phyloP scores from a whole-genome alignment of 805 yeast genomes.

The Teunomyces lycoperdinae region DNA sequence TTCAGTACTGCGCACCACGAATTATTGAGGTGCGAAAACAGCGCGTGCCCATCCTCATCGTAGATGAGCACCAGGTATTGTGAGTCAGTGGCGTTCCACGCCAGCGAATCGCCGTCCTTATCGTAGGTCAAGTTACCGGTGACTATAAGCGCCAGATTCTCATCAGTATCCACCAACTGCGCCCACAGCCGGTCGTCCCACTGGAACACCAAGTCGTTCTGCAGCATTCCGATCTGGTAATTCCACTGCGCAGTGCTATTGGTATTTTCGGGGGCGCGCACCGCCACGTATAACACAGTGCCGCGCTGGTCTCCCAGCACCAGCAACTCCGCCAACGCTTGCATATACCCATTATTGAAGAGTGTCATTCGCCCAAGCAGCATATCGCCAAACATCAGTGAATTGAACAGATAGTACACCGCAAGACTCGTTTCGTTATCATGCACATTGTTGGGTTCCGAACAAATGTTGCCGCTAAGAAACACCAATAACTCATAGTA shows the following conservation, averaged over 20 bases:
- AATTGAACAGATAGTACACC: conserved; percentile 39
- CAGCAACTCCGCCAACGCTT: conserved; percentile 38
- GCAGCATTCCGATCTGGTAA: conserved; percentile 66
- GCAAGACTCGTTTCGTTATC: conserved; percentile 27
- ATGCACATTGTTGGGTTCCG: conserved; percentile 18
- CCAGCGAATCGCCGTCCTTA: background rate
- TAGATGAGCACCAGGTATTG: conserved; percentile 47
- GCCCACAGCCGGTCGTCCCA: conserved; percentile 64
- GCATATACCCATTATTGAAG: conserved; percentile 36
- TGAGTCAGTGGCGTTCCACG: conserved; percentile 23
- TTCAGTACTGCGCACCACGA: conserved; percentile 73
- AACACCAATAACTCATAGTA: conserved; percentile 48
- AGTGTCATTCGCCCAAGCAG: conserved; percentile 27
- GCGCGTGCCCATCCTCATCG: conserved; percentile 33
- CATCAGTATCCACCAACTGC: conserved; percentile 65
- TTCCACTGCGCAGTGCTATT: conserved; percentile 47
- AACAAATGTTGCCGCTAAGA: conserved; percentile 51
- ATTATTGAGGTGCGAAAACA: conserved; percentile 39
- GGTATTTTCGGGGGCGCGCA: conserved; percentile 39
- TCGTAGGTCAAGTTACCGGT: conserved; percentile 48
- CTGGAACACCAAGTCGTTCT: conserved; percentile 59
- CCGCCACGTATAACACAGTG: conserved; percentile 34
- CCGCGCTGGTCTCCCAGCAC: conserved; percentile 8
- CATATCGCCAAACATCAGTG: conserved; percentile 28
- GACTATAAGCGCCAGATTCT: conserved; percentile 60